Conservation (phyloP, 2,329 filamentous ascomycete genomes). For the Colletotrichum magnum region DNA sequence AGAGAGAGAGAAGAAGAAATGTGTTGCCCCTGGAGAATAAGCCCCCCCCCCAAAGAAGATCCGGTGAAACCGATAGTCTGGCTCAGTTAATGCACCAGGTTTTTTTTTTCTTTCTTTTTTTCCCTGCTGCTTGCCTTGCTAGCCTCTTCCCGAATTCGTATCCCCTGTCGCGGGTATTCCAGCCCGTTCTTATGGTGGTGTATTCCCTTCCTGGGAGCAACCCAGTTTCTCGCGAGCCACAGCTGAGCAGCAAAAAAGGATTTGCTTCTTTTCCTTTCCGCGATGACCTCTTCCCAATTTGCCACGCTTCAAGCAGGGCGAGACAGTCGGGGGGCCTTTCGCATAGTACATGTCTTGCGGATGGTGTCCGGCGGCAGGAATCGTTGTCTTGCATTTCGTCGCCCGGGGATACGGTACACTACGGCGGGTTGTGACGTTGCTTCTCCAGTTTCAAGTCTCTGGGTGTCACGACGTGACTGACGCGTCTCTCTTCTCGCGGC, state of each 20-base stretch:
- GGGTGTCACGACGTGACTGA: too few relatives aligned
- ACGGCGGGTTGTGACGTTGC: too few relatives aligned
- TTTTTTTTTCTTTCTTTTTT: neutral
- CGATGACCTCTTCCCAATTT: conserved; percentile 18
- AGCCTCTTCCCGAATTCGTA: neutral
- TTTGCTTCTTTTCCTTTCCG: neutral
- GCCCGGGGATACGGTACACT: neutral
- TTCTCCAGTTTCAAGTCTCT: too few relatives aligned
- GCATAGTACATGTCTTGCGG: too few relatives aligned
- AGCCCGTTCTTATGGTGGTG: neutral
- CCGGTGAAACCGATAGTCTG: conserved; percentile 31
- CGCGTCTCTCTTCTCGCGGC: neutral
- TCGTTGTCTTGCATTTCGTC: neutral
- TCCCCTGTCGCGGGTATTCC: neutral
- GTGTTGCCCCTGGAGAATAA: neutral
- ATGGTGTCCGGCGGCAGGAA: neutral
- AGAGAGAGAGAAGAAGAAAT: neutral
- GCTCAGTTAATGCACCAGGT: conserved; percentile 12
- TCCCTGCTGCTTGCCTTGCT: neutral
- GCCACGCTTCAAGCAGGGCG: conserved; percentile 29
- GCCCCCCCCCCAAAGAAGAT: neutral
- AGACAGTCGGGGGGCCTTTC: neutral
- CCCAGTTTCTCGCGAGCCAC: conserved; percentile 4
- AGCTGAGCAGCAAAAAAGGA: neutral
- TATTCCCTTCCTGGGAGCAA: neutral